Conservation (phyloP, 495 filamentous ascomycete species). For the Aspergillus incahuasiensis region DNA sequence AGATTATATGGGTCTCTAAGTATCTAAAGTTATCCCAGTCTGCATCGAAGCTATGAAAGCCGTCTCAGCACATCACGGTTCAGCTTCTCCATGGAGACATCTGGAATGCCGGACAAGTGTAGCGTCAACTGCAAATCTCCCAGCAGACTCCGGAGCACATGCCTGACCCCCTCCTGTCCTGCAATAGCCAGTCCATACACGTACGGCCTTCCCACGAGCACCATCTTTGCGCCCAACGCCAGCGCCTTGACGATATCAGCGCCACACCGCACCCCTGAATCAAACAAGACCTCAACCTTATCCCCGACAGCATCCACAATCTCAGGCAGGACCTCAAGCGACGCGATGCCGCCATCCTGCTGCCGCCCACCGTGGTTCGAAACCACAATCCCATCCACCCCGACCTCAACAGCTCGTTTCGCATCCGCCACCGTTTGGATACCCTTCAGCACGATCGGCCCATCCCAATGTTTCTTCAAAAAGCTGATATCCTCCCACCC, state of each 20-base stretch:
- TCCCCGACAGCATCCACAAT: conserved; percentile 79
- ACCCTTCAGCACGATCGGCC: conserved; percentile 12
- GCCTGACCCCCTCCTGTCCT: conserved; percentile 33
- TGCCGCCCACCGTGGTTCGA: conserved; percentile 32
- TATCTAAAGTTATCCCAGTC: no score
- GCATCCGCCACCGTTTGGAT: conserved; percentile 43
- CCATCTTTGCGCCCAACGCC: conserved; percentile 78
- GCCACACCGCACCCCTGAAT: conserved; percentile 80
- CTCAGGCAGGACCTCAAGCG: conserved; percentile 78
- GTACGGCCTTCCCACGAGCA: conserved; percentile 76
- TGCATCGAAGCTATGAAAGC: background rate
- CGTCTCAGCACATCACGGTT: background rate
- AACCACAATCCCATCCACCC: conserved; percentile 53
- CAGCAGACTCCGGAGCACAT: conserved; percentile 31
- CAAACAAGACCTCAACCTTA: conserved; percentile 75
- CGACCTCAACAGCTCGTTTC: conserved; percentile 40
- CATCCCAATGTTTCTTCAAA: conserved; percentile 13
- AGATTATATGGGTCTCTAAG: no score
- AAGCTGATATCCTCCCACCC: conserved; percentile 47
- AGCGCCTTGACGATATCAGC: conserved; percentile 93
- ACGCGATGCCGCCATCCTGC: conserved; percentile 60
- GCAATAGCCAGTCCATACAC: conserved; percentile 61
- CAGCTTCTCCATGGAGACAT: background rate
- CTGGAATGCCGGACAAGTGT: conserved; percentile 1
- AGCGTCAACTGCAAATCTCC: conserved; percentile 24